A percentile compares a stretch with the other conserved stretches of the same genome.
Evolutionary conservation across 208 protist species (phyloP).

Genomic region (Crithidia thermophila): DNA sequence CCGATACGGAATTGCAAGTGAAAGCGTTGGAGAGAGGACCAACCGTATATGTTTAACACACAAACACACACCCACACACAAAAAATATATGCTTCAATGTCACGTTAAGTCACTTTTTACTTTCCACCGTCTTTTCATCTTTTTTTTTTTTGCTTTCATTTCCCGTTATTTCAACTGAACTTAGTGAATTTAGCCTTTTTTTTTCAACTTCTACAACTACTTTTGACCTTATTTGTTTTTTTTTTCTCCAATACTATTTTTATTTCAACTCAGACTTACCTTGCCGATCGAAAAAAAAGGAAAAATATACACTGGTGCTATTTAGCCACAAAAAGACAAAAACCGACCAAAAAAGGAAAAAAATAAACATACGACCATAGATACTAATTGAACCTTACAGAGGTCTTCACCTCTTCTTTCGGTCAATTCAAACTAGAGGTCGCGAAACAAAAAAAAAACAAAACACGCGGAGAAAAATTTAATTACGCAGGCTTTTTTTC

Average conservation of each 20-base stretch:
- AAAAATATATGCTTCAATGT: constrained; percentile 13
- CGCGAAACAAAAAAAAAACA: constrained; percentile 5
- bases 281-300: constrained; percentile 1
- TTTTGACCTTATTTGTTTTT: constrained; percentile 22
- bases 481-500: constrained; percentile 5
- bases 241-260: constrained; percentile 15
- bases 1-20: background rate
- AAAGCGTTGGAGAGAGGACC: background rate
- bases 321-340: constrained; percentile 3
- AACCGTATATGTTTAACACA: constrained; percentile 8
- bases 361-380: background rate
- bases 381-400: background rate
- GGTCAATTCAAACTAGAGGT: background rate
- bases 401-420: constrained; percentile 1
- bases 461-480: background rate
- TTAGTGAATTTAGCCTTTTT: constrained; percentile 35
- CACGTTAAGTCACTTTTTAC: no score
- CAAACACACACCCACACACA: constrained; percentile 11
- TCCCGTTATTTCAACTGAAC: constrained; percentile 23
- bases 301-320: background rate
- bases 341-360: background rate
- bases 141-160: constrained; percentile 13
- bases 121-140: background rate
- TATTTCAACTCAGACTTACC: constrained; percentile 23
- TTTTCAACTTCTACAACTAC: constrained; percentile 34